phyloP scores from a whole-genome alignment of 2,329 filamentous ascomycete species.

The Ascochyta lentis region DNA sequence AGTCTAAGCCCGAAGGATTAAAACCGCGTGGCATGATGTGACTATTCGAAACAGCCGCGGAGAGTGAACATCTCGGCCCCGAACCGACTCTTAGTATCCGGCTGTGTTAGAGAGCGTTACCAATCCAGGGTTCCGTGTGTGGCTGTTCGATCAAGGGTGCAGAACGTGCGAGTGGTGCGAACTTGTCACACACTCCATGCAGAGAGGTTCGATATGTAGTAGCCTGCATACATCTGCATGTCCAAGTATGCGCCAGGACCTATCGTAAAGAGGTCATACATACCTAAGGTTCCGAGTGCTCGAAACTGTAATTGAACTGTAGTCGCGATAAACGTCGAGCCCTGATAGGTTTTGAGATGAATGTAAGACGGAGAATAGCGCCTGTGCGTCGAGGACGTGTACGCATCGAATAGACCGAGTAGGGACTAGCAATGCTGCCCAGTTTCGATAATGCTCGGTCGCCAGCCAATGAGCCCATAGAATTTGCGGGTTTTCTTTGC shows the following conservation, averaged over 20 bases:
- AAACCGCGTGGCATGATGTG: background rate
- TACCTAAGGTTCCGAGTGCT: background rate
- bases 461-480: slow-evolving; percentile 2
- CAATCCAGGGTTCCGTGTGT: background rate
- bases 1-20: background rate
- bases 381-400: background rate
- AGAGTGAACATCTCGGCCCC: background rate
- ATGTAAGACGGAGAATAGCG: slow-evolving; percentile 8
- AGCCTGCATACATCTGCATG: background rate
- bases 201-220: background rate
- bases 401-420: slow-evolving; percentile 3
- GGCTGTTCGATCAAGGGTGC: background rate
- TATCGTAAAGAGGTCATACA: background rate
- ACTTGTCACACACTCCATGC: slow-evolving; percentile 13
- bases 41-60: background rate
- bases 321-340: slow-evolving; percentile 12
- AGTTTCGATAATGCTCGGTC: background rate
- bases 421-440: background rate
- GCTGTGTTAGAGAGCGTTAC: background rate
- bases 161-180: background rate
- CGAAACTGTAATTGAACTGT: background rate
- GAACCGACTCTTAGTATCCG: background rate
- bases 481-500: background rate
- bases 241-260: background rate
- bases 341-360: background rate